Conservation (phyloP, 306 rosid genomes). For the Dryas drummondii region DNA sequence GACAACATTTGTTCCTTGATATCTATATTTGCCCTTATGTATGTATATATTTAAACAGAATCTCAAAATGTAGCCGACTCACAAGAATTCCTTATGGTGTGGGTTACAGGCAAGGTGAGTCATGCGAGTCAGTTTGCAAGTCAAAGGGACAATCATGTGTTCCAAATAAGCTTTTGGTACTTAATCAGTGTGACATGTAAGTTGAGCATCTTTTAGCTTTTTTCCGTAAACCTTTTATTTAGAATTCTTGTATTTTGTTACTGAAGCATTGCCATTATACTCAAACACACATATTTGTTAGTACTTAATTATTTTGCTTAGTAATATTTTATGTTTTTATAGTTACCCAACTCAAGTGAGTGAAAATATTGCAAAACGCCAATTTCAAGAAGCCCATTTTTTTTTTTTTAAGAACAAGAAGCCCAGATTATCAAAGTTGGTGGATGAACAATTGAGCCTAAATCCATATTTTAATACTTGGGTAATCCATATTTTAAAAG, state of each 20-base stretch:
- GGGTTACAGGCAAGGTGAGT: slow-evolving; percentile 75
- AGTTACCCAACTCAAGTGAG: not conserved
- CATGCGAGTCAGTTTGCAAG: slow-evolving; percentile 86
- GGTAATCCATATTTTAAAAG: too few species aligned
- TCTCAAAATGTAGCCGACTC: slow-evolving; percentile 32
- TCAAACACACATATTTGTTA: not conserved
- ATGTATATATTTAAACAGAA: not conserved
- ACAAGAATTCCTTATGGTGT: slow-evolving; percentile 34
- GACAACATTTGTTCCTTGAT: slow-evolving; percentile 12
- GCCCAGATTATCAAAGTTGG: too few species aligned
- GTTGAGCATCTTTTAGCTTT: slow-evolving; percentile 28
- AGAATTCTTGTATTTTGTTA: not conserved
- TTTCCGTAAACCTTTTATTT: slow-evolving; percentile 13
- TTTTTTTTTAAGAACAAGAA: too few species aligned
- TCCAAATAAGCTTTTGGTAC: slow-evolving; percentile 74
- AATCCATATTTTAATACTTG: too few species aligned
- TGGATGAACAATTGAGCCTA: too few species aligned
- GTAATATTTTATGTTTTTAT: not conserved
- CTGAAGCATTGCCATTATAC: not conserved
- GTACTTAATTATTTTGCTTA: too few species aligned
- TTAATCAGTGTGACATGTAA: slow-evolving; percentile 88
- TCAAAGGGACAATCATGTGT: slow-evolving; percentile 83
- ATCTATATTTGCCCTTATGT: not conserved
- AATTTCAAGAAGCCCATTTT: not conserved
- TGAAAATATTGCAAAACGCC: not conserved